Conservation (phyloP, 148 eudicot genomes). For the Polygonum aviculare region DNA sequence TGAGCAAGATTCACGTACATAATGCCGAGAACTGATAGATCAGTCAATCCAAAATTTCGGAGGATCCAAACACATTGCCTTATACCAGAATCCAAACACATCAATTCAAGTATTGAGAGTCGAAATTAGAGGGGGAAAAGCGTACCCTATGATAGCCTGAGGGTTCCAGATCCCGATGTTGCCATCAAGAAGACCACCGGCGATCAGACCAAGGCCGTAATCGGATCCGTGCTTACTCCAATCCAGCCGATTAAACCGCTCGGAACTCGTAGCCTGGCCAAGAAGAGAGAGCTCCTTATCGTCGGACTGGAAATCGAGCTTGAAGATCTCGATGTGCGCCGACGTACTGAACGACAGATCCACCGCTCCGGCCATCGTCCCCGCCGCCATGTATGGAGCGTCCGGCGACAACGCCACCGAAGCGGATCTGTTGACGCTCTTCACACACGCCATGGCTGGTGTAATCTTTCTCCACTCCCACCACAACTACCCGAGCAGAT, state of each 20-base stretch:
- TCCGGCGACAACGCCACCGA: slow-evolving; percentile 84
- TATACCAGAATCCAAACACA: background rate
- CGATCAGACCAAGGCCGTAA: slow-evolving; percentile 53
- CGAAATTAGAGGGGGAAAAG: background rate
- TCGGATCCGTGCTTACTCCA: slow-evolving; percentile 57
- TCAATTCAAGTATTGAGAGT: background rate
- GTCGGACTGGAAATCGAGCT: slow-evolving; percentile 75
- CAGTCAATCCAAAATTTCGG: background rate
- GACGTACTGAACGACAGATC: slow-evolving; percentile 87
- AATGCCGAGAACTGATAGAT: background rate
- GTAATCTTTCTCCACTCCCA: background rate
- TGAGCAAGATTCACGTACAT: background rate
- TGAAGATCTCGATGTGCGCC: slow-evolving; percentile 68
- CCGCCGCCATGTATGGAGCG: slow-evolving; percentile 69
- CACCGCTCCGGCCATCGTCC: slow-evolving; percentile 95
- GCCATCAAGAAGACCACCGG: slow-evolving; percentile 82
- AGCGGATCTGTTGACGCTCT: slow-evolving; percentile 75
- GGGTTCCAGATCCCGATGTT: slow-evolving; percentile 78
- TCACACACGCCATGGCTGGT: slow-evolving; percentile 45
- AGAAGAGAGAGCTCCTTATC: slow-evolving; percentile 43
- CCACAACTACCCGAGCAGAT: slow-evolving; percentile 18
- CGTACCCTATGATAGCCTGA: slow-evolving; percentile 43
- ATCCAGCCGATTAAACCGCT: slow-evolving; percentile 68
- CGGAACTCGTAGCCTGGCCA: slow-evolving; percentile 53
- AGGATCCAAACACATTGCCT: background rate